These are phyloP conservation scores for Alternaria viburni DNA, from an alignment of 2,329 filamentous ascomycete genomes.

Conservation along the genomic window DNA sequence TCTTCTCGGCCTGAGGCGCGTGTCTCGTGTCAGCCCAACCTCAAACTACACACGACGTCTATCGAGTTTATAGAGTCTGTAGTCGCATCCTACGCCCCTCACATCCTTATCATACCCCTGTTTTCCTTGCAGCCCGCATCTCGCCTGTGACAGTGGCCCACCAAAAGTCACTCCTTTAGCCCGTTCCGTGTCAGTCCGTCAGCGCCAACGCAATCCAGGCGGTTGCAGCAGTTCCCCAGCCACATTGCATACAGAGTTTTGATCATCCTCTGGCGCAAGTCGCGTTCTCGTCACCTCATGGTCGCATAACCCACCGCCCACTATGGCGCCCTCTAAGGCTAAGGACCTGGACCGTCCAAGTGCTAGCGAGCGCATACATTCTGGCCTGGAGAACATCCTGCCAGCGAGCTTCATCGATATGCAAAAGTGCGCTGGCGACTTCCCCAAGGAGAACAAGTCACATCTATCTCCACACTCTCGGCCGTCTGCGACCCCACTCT, in stretches of 20 bases:
- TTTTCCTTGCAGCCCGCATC: constrained; percentile 11
- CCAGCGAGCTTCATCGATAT: constrained; percentile 29
- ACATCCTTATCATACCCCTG: constrained; percentile 10
- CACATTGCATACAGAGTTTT: constrained; percentile 12
- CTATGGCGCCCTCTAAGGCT: constrained; percentile 24
- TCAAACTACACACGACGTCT: not conserved
- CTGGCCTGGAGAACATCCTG: constrained; percentile 39
- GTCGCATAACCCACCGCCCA: constrained; percentile 14
- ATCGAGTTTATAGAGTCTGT: not conserved
- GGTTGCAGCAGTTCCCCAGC: constrained; percentile 28
- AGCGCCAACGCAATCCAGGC: constrained; percentile 9
- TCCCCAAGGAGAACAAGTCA: constrained; percentile 25
- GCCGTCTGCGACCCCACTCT: constrained; percentile 29
- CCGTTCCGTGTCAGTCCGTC: constrained; percentile 18
- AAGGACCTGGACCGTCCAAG: constrained; percentile 26
- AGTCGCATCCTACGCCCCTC: constrained; percentile 2
- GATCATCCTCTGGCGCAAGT: constrained; percentile 7
- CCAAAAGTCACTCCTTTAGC: constrained; percentile 18
- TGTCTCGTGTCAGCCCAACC: not conserved
- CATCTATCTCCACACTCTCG: constrained; percentile 22
- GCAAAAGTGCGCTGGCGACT: constrained; percentile 12
- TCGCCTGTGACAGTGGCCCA: constrained; percentile 30
- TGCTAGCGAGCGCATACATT: constrained; percentile 22
- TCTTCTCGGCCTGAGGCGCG: not conserved
- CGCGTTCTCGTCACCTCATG: constrained; percentile 17